Conservation (phyloP, 2,329 filamentous ascomycete species). For the Gaeumannomyces sp. region DNA sequence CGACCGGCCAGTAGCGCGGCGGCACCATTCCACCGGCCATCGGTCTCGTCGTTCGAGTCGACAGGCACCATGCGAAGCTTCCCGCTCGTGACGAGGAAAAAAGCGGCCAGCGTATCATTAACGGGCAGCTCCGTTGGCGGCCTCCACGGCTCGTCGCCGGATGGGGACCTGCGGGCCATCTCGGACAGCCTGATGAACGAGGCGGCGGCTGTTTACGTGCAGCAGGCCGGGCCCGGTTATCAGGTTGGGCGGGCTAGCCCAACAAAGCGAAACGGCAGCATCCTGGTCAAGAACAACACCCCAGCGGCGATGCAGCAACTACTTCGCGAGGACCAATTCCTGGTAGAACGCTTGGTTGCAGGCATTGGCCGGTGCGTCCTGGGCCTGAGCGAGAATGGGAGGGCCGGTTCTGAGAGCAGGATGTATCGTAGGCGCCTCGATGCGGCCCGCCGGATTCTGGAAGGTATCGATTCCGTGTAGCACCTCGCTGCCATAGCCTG, state of each 20-base stretch:
- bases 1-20: conserved; percentile 37
- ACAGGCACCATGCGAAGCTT: conserved; percentile 56
- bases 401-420: conserved; percentile 50
- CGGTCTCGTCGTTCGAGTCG: conserved; percentile 51
- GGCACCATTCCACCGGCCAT: conserved; percentile 43
- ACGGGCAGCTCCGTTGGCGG: neutral
- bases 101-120: conserved; percentile 10
- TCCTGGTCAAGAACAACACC: conserved; percentile 14
- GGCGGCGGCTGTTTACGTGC: conserved; percentile 36
- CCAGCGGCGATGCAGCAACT: conserved; percentile 40
- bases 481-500: neutral
- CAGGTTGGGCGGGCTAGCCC: conserved; percentile 3
- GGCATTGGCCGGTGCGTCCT: conserved; percentile 55
- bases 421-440: conserved; percentile 68
- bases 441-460: conserved; percentile 64
- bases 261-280: neutral
- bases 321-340: conserved; percentile 49
- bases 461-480: conserved; percentile 49
- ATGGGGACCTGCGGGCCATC: conserved; percentile 41
- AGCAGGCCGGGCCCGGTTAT: conserved; percentile 14
- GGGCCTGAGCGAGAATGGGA: conserved; percentile 48
- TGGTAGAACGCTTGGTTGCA: conserved; percentile 54
- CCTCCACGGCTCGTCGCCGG: conserved; percentile 24
- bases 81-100: conserved; percentile 39
- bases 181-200: conserved; percentile 44